Evolutionary conservation across 306 rosid genomes (phyloP).

Genomic region (Cicer bijugum): DNA sequence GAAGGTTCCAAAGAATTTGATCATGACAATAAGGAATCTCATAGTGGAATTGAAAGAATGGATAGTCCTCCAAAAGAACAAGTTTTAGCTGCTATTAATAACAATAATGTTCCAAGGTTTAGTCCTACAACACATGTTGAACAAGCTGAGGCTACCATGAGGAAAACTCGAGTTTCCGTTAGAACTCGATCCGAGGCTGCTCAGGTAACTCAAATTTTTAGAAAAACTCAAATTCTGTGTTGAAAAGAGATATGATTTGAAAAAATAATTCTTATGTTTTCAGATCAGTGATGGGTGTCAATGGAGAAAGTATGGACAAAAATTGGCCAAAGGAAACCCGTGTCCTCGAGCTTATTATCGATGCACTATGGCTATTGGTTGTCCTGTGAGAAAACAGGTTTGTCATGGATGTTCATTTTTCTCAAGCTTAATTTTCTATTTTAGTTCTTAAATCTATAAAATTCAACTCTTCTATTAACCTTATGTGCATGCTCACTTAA

Average conservation of each 20-base stretch:
- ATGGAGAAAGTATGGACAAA: slow-evolving; percentile 97
- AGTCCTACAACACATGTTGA: slow-evolving; percentile 58
- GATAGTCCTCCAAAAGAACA: slow-evolving; percentile 56
- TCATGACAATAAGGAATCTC: slow-evolving; percentile 53
- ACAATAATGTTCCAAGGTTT: slow-evolving; percentile 51
- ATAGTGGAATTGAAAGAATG: slow-evolving; percentile 47
- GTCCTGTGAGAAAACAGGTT: slow-evolving; percentile 94
- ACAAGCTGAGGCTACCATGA: slow-evolving; percentile 87
- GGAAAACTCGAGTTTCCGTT: slow-evolving; percentile 83
- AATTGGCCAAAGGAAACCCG: slow-evolving; percentile 96
- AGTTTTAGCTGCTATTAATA: slow-evolving; percentile 48
- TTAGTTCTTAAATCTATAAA: not conserved
- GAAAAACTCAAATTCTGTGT: too few relatives aligned
- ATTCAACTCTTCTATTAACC: not conserved
- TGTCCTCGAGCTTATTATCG: slow-evolving; percentile 97
- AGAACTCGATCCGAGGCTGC: slow-evolving; percentile 85
- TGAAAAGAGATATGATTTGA: too few relatives aligned
- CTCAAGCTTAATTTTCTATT: not conserved
- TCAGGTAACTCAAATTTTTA: slow-evolving; percentile 52
- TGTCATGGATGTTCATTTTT: slow-evolving; percentile 1
- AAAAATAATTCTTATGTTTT: slow-evolving; percentile 2
- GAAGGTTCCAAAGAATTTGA: slow-evolving; percentile 49
- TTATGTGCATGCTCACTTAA: slow-evolving; percentile 8
- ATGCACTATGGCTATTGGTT: slow-evolving; percentile 94
- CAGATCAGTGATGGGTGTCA: slow-evolving; percentile 95